Base-by-base conservation (phyloP, 2,329 filamentous ascomycete species). In the Fusarium concolor region DNA sequence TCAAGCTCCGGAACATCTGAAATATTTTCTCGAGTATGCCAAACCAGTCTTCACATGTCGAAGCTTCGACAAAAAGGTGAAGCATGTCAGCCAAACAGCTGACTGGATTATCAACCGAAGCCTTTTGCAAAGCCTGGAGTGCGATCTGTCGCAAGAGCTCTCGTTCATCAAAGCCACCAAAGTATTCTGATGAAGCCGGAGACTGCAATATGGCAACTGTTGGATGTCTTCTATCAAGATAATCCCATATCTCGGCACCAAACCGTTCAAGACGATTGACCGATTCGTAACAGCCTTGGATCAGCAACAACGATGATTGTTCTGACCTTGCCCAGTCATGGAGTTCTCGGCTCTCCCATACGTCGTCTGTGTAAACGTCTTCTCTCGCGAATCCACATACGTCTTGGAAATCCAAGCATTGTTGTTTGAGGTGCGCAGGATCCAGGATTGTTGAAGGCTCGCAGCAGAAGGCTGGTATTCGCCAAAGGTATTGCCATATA, bases 121-220 rank as follows among this genome's bases (percentile, higher is more conserved):
- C 18, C 2, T 29, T 51, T 10, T 2, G 24, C 1, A 51, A 42
- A 14, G 24, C 47, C 10, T 51, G 47, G 1, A 51, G n/a, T 7
- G 24, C 47, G 5, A 51, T n/a, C 3, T 51, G 24, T 3, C 47
- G 47, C 0, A 41, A 20, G 2, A 29, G 18, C 12, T 51, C 35
- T n/a, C 14, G n/a, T 29, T 41, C 35, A 4, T n/a, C 11, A 47
- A n/a, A 51, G 3, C 0, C 3, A 1, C 0, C 1, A 6, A 29
- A 29, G 14, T 22, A 42, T 0, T 41, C 7, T 0, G 5, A 2
- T 28, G 47, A 51, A 4, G 3, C 2, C 8, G 18, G 35, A 7
- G 1, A 29, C 9, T n/a, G 24, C 0, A 51, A 5, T 0, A 42
- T n/a, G 10, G 47, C n/a, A 3, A 51, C 17, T 10, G 14, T 50